Evolutionary conservation across 148 eudicot species (phyloP).

Genomic region (Talinum fruticosum): DNA sequence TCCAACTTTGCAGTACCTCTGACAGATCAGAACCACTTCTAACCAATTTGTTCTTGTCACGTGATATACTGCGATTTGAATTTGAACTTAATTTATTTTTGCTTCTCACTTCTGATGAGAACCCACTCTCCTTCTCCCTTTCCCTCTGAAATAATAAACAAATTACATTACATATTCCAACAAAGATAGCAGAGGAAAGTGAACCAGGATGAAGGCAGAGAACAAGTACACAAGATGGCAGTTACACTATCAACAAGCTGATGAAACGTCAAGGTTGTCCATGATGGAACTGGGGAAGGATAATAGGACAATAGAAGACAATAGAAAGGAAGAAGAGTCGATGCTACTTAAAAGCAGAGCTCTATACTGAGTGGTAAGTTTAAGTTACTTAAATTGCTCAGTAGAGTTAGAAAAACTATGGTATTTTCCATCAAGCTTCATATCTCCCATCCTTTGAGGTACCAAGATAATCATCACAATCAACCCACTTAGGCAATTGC

Average conservation of each 20-base stretch:
- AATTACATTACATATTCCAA: not conserved
- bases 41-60: constrained; percentile 20
- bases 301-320: not conserved
- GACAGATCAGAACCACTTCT: constrained; percentile 44
- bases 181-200: not conserved
- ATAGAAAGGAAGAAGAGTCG: not conserved
- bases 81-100: constrained; percentile 25
- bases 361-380: not conserved
- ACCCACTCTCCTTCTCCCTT: constrained; percentile 33
- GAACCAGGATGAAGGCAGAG: not conserved
- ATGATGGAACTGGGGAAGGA: not conserved
- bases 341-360: not conserved
- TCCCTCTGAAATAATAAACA: constrained; percentile 37
- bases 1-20: constrained; percentile 29
- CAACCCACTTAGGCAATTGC: not conserved
- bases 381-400: not conserved
- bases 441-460: not conserved
- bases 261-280: not conserved
- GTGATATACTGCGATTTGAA: constrained; percentile 10
- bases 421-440: not conserved
- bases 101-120: constrained; percentile 22
- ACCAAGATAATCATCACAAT: not conserved
- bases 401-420: not conserved
- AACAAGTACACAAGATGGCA: not conserved
- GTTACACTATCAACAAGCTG: not conserved